phyloP scores from a whole-genome alignment of 2,329 filamentous ascomycete genomes.

The Endothia cerciana region DNA sequence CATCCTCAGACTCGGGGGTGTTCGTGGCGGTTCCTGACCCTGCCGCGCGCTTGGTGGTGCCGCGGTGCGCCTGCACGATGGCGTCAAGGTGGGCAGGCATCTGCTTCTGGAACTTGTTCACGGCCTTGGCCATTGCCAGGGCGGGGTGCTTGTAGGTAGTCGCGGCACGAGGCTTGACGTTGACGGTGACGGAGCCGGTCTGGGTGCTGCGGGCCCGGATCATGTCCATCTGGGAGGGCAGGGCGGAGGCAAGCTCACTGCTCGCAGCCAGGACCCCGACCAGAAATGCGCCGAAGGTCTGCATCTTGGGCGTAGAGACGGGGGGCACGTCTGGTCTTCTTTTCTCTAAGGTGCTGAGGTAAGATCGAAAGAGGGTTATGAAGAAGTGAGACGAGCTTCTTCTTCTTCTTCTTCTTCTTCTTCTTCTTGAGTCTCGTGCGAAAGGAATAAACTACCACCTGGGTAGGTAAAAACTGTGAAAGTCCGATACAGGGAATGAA shows the following conservation, averaged over 20 bases:
- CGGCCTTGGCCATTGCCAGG: slow-evolving; percentile 30
- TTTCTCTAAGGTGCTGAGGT: background rate
- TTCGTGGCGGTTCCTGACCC: slow-evolving; percentile 18
- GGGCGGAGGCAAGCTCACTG: slow-evolving; percentile 27
- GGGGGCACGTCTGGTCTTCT: too few species aligned
- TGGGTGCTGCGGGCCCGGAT: slow-evolving; percentile 15
- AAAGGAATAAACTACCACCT: slow-evolving; percentile 22
- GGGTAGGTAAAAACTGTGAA: slow-evolving; percentile 19
- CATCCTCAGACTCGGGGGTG: slow-evolving; percentile 19
- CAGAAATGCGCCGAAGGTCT: slow-evolving; percentile 29
- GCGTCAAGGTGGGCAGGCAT: slow-evolving; percentile 28
- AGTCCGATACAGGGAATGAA: slow-evolving; percentile 13
- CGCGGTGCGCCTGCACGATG: slow-evolving; percentile 25
- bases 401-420: too few species aligned
- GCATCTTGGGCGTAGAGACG: too few species aligned
- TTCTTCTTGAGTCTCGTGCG: too few species aligned
- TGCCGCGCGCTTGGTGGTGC: slow-evolving; percentile 12
- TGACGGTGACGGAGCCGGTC: slow-evolving; percentile 21
- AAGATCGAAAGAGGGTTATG: background rate
- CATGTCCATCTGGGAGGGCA: slow-evolving; percentile 25
- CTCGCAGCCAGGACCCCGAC: slow-evolving; percentile 28
- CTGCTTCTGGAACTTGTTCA: slow-evolving; percentile 30
- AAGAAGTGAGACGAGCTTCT: background rate
- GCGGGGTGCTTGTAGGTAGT: slow-evolving; percentile 30
- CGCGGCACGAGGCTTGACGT: slow-evolving; percentile 25